phyloP scores from a whole-genome alignment of 169 alveolate species.

The Cryptosporidium viatorum region DNA sequence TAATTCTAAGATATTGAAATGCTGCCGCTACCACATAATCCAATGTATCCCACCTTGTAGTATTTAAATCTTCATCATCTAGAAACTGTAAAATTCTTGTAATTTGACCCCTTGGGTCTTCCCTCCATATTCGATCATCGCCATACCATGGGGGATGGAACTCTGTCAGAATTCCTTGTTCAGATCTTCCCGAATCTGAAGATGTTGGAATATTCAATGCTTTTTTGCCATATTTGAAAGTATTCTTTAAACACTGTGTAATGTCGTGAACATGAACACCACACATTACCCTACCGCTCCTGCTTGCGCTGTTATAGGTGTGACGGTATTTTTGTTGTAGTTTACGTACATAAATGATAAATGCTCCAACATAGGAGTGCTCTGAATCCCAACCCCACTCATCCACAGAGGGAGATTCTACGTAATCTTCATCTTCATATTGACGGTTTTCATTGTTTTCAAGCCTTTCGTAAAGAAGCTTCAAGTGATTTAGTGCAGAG shows the following conservation, averaged over 20 bases:
- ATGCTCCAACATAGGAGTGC: constrained; percentile 61
- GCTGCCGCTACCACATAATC: constrained; percentile 67
- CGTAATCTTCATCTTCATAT: constrained; percentile 21
- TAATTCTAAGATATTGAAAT: constrained; percentile 52
- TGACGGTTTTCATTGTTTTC: constrained; percentile 16
- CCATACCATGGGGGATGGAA: constrained; percentile 63
- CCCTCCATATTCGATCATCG: constrained; percentile 32
- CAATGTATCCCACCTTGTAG: constrained; percentile 61
- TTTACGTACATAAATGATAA: constrained; percentile 60
- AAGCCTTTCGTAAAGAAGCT: constrained; percentile 44
- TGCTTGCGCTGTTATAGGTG: constrained; percentile 24
- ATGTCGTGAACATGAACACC: constrained; percentile 57
- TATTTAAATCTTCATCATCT: constrained; percentile 65
- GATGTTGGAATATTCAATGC: not conserved
- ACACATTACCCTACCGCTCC: constrained; percentile 49
- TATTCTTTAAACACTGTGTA: constrained; percentile 32
- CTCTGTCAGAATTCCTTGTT: not conserved
- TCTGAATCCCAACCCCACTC: constrained; percentile 73
- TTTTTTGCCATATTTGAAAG: constrained; percentile 40
- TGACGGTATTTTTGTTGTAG: constrained; percentile 44
- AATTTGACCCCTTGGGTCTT: constrained; percentile 54
- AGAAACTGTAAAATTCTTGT: constrained; percentile 59
- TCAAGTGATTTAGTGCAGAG: constrained; percentile 53
- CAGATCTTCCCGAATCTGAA: not conserved
- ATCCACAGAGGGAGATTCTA: constrained; percentile 39